phyloP scores from a whole-genome alignment of 2,329 filamentous ascomycete genomes.

The Exserohilum rostratum region DNA sequence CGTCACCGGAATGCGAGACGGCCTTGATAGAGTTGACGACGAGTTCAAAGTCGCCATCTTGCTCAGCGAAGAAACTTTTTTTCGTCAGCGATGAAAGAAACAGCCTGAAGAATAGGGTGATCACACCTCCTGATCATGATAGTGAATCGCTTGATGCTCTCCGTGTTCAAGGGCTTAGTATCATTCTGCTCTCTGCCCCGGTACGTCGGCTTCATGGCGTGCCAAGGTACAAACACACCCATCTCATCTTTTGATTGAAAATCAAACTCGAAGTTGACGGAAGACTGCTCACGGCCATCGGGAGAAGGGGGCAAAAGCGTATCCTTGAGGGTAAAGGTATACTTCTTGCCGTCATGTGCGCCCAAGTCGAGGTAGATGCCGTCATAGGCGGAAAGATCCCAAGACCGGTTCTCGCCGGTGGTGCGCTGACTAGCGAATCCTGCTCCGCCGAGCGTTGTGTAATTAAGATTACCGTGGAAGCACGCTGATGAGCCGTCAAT shows the following conservation, averaged over 20 bases:
- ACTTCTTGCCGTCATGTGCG: slow-evolving; percentile 67
- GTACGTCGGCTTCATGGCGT: slow-evolving; percentile 72
- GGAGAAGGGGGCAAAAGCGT: slow-evolving; percentile 62
- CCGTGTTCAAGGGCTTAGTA: slow-evolving; percentile 64
- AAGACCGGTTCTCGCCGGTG: slow-evolving; percentile 59
- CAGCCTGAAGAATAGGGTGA: too few relatives aligned
- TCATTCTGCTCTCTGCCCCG: slow-evolving; percentile 69
- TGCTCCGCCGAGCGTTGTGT: slow-evolving; percentile 75
- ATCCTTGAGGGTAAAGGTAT: slow-evolving; percentile 79
- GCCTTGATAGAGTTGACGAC: slow-evolving; percentile 63
- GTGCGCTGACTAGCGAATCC: slow-evolving; percentile 83
- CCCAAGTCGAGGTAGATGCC: slow-evolving; percentile 64
- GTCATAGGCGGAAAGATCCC: slow-evolving; percentile 68
- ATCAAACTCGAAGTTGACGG: slow-evolving; percentile 71
- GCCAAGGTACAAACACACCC: slow-evolving; percentile 66
- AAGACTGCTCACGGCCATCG: slow-evolving; percentile 73
- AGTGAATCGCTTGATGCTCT: slow-evolving; percentile 68
- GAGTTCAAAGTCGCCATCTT: slow-evolving; percentile 71
- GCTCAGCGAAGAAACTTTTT: slow-evolving; percentile 74
- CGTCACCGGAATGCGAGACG: slow-evolving; percentile 31
- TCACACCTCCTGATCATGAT: slow-evolving; percentile 80
- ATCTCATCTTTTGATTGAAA: slow-evolving; percentile 25
- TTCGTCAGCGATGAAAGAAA: slow-evolving; percentile 21
- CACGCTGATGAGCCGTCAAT: slow-evolving; percentile 49
- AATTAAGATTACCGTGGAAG: slow-evolving; percentile 75